These are phyloP conservation scores for Yamadazyma taylorii DNA, from an alignment of 1,139 yeast genomes.

Conservation along the genomic window DNA sequence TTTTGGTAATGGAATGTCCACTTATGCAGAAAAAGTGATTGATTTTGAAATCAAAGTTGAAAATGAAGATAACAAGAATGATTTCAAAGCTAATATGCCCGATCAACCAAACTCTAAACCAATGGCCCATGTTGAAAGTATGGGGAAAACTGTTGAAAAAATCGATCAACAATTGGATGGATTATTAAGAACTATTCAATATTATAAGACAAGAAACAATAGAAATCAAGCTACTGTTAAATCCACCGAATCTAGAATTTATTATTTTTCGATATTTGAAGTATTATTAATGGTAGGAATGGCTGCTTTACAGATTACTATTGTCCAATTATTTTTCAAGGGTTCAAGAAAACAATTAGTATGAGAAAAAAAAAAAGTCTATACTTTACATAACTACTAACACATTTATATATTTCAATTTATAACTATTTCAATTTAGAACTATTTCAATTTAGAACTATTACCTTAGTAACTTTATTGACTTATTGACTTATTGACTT, in stretches of 20 bases:
- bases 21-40: slow-evolving; percentile 82
- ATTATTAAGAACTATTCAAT: slow-evolving; percentile 66
- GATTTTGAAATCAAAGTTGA: slow-evolving; percentile 79
- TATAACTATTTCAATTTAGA: too few species aligned
- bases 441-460: too few species aligned
- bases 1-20: slow-evolving; percentile 83
- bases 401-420: too few species aligned
- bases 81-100: slow-evolving; percentile 67
- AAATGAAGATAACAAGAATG: slow-evolving; percentile 47
- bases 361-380: too few species aligned
- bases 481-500: slow-evolving; percentile 59
- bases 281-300: slow-evolving; percentile 79
- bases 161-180: slow-evolving; percentile 70
- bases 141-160: slow-evolving; percentile 55
- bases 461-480: too few species aligned
- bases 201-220: slow-evolving; percentile 89
- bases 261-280: slow-evolving; percentile 81
- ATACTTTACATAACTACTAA: too few species aligned
- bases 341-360: slow-evolving; percentile 82
- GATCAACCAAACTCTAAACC: slow-evolving; percentile 57
- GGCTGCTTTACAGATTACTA: slow-evolving; percentile 80
- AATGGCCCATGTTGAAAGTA: slow-evolving; percentile 58
- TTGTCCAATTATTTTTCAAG: slow-evolving; percentile 85
- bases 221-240: slow-evolving; percentile 90
- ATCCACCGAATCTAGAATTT: slow-evolving; percentile 84